These are phyloP conservation scores for Penicillium maclennaniae DNA, from an alignment of 495 filamentous ascomycete species.

Conservation along the genomic window DNA sequence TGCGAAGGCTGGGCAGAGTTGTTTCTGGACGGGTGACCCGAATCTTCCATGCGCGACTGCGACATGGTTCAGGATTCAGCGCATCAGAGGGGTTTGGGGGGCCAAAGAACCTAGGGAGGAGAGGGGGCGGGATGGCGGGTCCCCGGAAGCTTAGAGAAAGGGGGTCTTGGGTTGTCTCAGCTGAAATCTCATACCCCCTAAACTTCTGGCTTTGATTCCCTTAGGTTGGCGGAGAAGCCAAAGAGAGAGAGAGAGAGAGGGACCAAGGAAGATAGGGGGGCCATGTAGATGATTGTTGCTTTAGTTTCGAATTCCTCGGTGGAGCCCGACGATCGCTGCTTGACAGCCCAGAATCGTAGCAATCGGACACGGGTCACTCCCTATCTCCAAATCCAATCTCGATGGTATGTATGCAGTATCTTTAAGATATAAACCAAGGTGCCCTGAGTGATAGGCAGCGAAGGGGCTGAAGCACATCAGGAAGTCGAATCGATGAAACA, in stretches of 20 bases:
- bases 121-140: conserved; percentile 17
- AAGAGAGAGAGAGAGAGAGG: neutral
- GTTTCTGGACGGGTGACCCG: conserved; percentile 16
- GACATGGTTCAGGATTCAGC: conserved; percentile 37
- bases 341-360: conserved; percentile 11
- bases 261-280: conserved; percentile 1
- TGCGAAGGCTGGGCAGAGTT: conserved; percentile 15
- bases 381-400: neutral
- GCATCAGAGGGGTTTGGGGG: conserved; percentile 27
- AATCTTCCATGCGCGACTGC: conserved; percentile 33
- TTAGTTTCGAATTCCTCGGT: conserved; percentile 8
- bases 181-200: conserved; percentile 1
- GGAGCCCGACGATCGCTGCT: conserved; percentile 17
- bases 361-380: conserved; percentile 1
- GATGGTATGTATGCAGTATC: neutral
- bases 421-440: neutral
- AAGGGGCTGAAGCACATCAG: neutral
- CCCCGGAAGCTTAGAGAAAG: conserved; percentile 23
- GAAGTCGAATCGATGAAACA: neutral
- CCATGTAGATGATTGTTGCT: conserved; percentile 7
- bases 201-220: conserved; percentile 1
- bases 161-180: conserved; percentile 12
- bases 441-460: neutral
- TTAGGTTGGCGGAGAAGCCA: neutral
- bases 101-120: conserved; percentile 7